Conservation (phyloP, 1,139 yeast species). For the Geotrichum restrictum region DNA sequence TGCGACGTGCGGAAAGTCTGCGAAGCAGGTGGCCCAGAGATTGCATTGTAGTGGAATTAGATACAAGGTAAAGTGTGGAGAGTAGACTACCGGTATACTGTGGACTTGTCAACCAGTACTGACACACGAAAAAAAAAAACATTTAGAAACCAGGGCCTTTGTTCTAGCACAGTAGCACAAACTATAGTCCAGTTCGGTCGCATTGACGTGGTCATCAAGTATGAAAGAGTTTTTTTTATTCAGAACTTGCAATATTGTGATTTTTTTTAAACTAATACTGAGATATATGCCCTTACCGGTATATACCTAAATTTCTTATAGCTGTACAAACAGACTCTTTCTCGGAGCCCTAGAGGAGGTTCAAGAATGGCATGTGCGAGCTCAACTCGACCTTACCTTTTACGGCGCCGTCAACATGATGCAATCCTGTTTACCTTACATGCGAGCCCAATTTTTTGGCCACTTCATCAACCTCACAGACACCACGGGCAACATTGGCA, state of each 20-base stretch:
- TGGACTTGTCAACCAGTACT: too few species aligned
- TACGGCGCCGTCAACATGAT: slow-evolving; percentile 34
- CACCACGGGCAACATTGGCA: slow-evolving; percentile 34
- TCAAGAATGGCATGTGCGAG: slow-evolving; percentile 33
- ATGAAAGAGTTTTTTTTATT: background rate
- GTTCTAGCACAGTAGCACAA: slow-evolving; percentile 33
- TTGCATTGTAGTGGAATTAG: slow-evolving; percentile 27
- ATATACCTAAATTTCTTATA: background rate
- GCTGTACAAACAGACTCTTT: slow-evolving; percentile 21
- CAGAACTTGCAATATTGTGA: too few species aligned
- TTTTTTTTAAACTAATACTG: too few species aligned
- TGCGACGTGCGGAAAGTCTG: slow-evolving; percentile 15
- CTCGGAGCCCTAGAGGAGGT: slow-evolving; percentile 36
- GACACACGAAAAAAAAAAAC: background rate
- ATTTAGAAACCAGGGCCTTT: slow-evolving; percentile 28
- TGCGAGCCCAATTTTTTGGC: slow-evolving; percentile 32
- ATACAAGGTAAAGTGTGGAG: slow-evolving; percentile 20
- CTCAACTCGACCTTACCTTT: slow-evolving; percentile 33
- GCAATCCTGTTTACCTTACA: slow-evolving; percentile 32
- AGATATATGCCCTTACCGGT: background rate
- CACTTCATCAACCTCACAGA: slow-evolving; percentile 38
- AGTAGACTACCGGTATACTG: too few species aligned
- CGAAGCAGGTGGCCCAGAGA: slow-evolving; percentile 23
- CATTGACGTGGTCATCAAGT: slow-evolving; percentile 33
- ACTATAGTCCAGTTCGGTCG: slow-evolving; percentile 28